Conservation (phyloP, 2,329 filamentous ascomycete species). For the Fusarium citri region DNA sequence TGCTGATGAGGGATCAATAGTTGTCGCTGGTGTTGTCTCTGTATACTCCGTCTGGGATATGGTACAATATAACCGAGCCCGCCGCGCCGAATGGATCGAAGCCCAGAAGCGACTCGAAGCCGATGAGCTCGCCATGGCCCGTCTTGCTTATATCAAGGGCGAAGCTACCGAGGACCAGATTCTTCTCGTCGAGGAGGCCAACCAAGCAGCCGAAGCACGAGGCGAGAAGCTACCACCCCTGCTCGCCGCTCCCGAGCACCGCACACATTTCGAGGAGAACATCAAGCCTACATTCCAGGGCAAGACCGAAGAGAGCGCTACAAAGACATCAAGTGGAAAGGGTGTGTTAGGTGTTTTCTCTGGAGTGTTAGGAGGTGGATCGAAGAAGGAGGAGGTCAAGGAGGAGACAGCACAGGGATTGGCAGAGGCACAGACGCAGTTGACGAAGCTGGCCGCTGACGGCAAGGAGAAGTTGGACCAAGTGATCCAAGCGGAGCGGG, state of each 20-base stretch:
- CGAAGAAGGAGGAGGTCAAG: conserved; percentile 36
- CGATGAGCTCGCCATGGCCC: conserved; percentile 67
- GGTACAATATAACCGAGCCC: conserved; percentile 70
- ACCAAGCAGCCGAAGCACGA: conserved; percentile 58
- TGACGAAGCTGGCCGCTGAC: conserved; percentile 32
- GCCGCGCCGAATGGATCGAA: conserved; percentile 68
- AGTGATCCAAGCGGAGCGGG: conserved; percentile 62
- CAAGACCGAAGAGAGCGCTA: conserved; percentile 27
- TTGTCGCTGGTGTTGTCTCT: conserved; percentile 66
- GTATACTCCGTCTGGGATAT: conserved; percentile 71
- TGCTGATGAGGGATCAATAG: conserved; percentile 49
- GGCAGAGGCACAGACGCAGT: conserved; percentile 32
- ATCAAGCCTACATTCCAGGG: conserved; percentile 49
- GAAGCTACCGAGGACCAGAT: conserved; percentile 67
- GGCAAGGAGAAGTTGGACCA: conserved; percentile 54
- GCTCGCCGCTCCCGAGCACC: conserved; percentile 58
- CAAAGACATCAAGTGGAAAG: conserved; percentile 48
- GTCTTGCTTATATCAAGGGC: conserved; percentile 70
- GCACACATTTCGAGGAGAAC: conserved; percentile 52
- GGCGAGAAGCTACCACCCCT: conserved; percentile 64
- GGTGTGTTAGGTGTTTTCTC: conserved; percentile 53
- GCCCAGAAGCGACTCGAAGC: conserved; percentile 65
- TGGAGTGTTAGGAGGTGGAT: conserved; percentile 45
- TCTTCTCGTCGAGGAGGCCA: conserved; percentile 67
- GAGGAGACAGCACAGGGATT: conserved; percentile 29